These are phyloP conservation scores for Entomortierella beljakovae DNA, from an alignment of 192 early-diverging fungal species.

Conservation along the genomic window DNA sequence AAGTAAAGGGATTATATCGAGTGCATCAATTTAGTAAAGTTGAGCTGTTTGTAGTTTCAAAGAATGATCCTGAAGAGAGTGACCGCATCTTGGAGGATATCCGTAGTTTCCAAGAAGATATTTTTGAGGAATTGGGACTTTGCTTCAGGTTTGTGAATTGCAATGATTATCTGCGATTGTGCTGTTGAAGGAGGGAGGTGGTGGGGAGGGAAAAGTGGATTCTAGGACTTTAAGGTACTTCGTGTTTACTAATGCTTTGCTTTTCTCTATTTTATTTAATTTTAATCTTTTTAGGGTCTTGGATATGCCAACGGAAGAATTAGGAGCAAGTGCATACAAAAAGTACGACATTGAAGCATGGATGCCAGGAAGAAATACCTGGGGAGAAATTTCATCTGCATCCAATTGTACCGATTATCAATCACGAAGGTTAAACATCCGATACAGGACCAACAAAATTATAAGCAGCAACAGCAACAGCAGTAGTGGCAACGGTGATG, in stretches of 20 bases:
- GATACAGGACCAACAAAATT: constrained; percentile 60
- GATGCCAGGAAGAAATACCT: constrained; percentile 90
- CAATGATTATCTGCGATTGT: too few species aligned
- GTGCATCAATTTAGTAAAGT: constrained; percentile 97
- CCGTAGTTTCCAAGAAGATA: constrained; percentile 73
- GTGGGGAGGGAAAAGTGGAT: neutral
- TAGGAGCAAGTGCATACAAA: constrained; percentile 90
- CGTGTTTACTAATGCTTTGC: neutral
- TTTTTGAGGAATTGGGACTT: constrained; percentile 84
- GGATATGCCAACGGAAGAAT: constrained; percentile 93
- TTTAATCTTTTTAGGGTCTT: constrained; percentile 64
- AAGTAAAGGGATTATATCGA: constrained; percentile 89
- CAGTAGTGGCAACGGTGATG: neutral
- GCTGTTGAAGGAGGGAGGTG: too few species aligned
- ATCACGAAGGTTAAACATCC: constrained; percentile 83
- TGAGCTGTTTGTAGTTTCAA: constrained; percentile 85
- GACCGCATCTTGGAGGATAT: constrained; percentile 79
- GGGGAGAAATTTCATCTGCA: constrained; percentile 91
- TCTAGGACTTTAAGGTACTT: too few species aligned
- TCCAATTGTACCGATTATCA: constrained; percentile 97
- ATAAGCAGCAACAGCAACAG: neutral
- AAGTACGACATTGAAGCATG: constrained; percentile 97
- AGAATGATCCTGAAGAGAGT: constrained; percentile 64
- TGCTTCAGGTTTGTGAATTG: constrained; percentile 81
- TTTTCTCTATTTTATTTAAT: neutral